Evolutionary conservation across 805 yeast genomes (phyloP).

Genomic region (Isabelozyma rhagii): DNA sequence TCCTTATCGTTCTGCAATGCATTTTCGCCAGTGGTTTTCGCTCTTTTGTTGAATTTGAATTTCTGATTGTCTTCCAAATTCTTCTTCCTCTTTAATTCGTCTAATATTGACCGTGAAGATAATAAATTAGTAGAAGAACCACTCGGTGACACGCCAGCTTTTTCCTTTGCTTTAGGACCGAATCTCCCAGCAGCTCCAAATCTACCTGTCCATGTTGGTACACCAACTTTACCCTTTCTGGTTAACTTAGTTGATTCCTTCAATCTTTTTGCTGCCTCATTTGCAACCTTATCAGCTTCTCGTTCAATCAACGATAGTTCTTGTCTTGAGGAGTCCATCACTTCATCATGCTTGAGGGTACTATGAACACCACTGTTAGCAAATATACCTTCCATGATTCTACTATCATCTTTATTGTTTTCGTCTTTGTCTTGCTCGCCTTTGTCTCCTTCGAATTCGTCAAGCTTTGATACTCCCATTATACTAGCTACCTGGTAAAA

Average conservation of each 20-base stretch:
- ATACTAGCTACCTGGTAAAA: slow-evolving; percentile 60
- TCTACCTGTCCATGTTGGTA: slow-evolving; percentile 95
- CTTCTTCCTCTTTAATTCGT: slow-evolving; percentile 43
- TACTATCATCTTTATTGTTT: slow-evolving; percentile 46
- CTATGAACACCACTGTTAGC: slow-evolving; percentile 71
- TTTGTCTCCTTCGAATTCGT: slow-evolving; percentile 54
- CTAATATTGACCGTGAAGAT: slow-evolving; percentile 50
- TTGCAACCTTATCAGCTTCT: slow-evolving; percentile 59
- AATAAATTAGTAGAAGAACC: slow-evolving; percentile 6
- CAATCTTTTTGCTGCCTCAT: slow-evolving; percentile 53
- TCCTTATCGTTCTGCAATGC: slow-evolving; percentile 12
- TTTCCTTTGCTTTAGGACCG: slow-evolving; percentile 17
- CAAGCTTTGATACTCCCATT: slow-evolving; percentile 72
- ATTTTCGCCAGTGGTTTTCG: background rate
- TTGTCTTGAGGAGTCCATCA: slow-evolving; percentile 55
- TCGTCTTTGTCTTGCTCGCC: slow-evolving; percentile 34
- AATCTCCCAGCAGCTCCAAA: slow-evolving; percentile 80
- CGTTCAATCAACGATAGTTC: slow-evolving; percentile 54
- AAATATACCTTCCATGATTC: slow-evolving; percentile 73
- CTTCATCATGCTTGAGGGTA: slow-evolving; percentile 73
- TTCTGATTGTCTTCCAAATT: slow-evolving; percentile 14
- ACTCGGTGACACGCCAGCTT: background rate
- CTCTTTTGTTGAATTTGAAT: background rate
- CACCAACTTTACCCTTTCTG: slow-evolving; percentile 52
- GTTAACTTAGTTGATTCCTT: slow-evolving; percentile 58